Evolutionary conservation across 2,329 filamentous ascomycete species (phyloP), one percentile per base, ranked within the genome.

Genomic region (Trichoderma aggressivum): DNA sequence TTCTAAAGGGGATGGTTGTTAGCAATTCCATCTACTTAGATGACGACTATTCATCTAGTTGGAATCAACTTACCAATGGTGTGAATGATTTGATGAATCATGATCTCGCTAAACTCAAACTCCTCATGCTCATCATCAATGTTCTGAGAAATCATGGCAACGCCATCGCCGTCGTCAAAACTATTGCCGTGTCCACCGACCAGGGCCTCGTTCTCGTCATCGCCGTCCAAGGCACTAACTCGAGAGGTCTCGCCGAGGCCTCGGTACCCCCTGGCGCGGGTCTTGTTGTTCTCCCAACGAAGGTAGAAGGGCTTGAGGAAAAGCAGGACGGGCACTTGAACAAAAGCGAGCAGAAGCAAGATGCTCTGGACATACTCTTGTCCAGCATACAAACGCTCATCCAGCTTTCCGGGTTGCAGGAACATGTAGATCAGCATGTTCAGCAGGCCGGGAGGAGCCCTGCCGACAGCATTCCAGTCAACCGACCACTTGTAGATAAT

Each of bases 391-490:
- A 99, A 86, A 64, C 87, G 87, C 73, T 93, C 88, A 62, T 92
- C 91, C 18, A 91, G 79, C 0, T 82, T 92, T 65, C 94, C 94
- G 4, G 96, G 96, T 74, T 91, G 90, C 75, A 99, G 84, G 86
- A 99, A 99, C 97, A 99, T 99, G 88, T 98, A 98, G 78, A 99
- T 99, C 78, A 99, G 86, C 95, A 98, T 98, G 87, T 99, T 99
- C 73, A 99, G 85, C 72, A 99, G 86, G 77, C 94, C 94, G 3
- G 97, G 96, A 1, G 97, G 93, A 73, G 89, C 87, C 55, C 86
- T 87, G 12, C 86, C 89, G 61, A 84, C 83, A 68, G 82, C 82
- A 32, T 80, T 76, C 96, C 96, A 99, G 81, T 99, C 91, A 47
- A 97, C 87, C 11, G 88, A 91, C 96, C 97, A 99, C 84, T 99